Percentiles rank a stretch among this genome's conserved stretches.
Conservation (phyloP, 116 monocot genomes). For the Phalaenopsis hybrid region DNA sequence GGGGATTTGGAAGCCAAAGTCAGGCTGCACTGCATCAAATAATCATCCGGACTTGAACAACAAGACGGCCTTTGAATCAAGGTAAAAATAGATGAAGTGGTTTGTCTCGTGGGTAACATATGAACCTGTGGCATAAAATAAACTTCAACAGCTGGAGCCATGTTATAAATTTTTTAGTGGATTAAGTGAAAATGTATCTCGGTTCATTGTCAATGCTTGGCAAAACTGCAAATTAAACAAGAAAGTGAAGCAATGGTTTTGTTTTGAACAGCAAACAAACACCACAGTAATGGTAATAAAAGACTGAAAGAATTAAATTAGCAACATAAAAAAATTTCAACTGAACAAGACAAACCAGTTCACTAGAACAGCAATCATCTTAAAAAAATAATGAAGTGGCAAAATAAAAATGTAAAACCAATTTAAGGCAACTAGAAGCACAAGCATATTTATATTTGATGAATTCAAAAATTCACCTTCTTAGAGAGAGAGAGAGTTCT, state of each 20-base stretch:
- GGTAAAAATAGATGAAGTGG: conserved; percentile 74
- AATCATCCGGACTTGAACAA: conserved; percentile 70
- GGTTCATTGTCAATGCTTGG: too few species aligned
- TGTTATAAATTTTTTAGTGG: not conserved
- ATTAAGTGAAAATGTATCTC: not conserved
- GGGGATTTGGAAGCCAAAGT: not conserved
- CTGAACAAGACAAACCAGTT: too few species aligned
- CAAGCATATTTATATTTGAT: too few species aligned
- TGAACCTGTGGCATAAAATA: conserved; percentile 32
- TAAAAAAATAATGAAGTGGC: too few species aligned
- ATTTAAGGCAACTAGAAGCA: too few species aligned
- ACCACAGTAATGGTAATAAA: too few species aligned
- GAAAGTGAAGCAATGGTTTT: not conserved
- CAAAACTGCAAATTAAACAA: not conserved
- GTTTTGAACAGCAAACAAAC: not conserved
- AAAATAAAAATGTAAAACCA: too few species aligned
- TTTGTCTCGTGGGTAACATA: conserved; percentile 80
- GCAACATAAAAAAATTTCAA: too few species aligned
- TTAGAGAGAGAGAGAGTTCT: too few species aligned
- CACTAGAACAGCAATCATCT: too few species aligned
- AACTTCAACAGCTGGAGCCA: not conserved
- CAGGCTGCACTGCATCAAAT: not conserved
- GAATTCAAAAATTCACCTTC: too few species aligned
- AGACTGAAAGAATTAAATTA: too few species aligned
- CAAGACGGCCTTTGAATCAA: conserved; percentile 63